Base-by-base conservation (phyloP, 1,139 yeast genomes). In the Candida sanyaensis region DNA sequence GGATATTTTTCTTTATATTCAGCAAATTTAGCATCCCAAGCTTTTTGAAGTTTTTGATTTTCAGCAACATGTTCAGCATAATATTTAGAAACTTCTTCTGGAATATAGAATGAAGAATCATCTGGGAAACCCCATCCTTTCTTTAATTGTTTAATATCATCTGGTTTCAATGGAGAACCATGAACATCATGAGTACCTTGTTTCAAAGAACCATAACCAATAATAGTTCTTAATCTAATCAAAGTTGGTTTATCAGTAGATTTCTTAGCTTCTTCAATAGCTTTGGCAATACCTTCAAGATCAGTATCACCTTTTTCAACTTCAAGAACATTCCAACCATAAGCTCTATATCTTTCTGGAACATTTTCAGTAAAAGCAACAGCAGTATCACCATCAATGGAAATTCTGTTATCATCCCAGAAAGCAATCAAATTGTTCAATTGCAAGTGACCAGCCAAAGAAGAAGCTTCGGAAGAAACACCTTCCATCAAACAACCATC, bases 401-500 rank as follows among this genome's bases (percentile, higher is more conserved):
- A 87, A 77, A 93, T 92, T 71, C 85, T 87, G 86, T 93, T 93
- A 77, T 91, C 97, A 68, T 93, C 99, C 86, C 95, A 95, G 76
- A 93, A 85, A 51, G 95, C 91, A 71, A 93, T 90, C 76, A 93
- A 83, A 80, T 92, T 92, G 70, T 91, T 91, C 70, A 93, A 85
- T 78, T 91, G 82, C 72, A 93, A 80, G 77, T 93, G 99, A 64
- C 99, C 99, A 57, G 99, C 99, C 55, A 92, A 76, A 40, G 99
- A 93, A 60, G 82, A 81, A 47, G 98, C 96, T 78, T 93, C 99
- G 52, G 95, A 82, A 51, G 97, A 83, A 55, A 93, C 91, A 81
- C 99, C 99, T 79, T 93, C 99, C 93, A 87, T 88, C 80, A 93
- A 80, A 78, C 99, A 95, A 61, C 99, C 99, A 64, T 93, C 99